Percentiles rank a stretch among this genome's conserved stretches.
Evolutionary conservation across 441 rosid species (phyloP).

Genomic region (Arabidopsis hybrid): DNA sequence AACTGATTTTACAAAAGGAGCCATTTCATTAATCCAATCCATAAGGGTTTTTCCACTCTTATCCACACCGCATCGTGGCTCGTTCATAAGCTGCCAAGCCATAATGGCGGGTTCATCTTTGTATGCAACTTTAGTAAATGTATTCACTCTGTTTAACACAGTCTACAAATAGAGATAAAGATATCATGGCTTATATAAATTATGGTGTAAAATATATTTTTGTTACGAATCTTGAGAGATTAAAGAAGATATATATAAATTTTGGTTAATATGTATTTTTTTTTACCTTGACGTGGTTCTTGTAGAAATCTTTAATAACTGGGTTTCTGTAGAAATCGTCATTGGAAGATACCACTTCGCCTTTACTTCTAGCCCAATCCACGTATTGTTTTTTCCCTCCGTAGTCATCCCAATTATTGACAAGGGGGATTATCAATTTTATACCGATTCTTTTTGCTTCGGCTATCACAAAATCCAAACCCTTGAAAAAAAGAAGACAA

Average conservation of each 20-base stretch:
- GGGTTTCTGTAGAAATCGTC: slow-evolving; percentile 67
- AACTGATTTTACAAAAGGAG: slow-evolving; percentile 59
- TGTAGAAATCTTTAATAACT: slow-evolving; percentile 53
- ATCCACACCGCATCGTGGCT: slow-evolving; percentile 60
- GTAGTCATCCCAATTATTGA: slow-evolving; percentile 56
- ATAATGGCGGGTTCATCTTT: slow-evolving; percentile 64
- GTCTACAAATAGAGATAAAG: slow-evolving; percentile 38
- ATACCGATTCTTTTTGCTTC: slow-evolving; percentile 60
- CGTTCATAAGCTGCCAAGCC: slow-evolving; percentile 79
- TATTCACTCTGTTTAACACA: slow-evolving; percentile 56
- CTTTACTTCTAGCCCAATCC: slow-evolving; percentile 59
- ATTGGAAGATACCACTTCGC: slow-evolving; percentile 40
- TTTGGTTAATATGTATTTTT: not conserved
- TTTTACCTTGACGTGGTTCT: slow-evolving; percentile 58
- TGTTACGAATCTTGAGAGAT: slow-evolving; percentile 1
- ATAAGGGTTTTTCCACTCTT: slow-evolving; percentile 51
- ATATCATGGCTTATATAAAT: not conserved
- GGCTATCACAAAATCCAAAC: slow-evolving; percentile 67
- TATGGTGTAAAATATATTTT: not conserved
- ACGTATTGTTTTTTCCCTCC: slow-evolving; percentile 65
- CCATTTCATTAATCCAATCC: slow-evolving; percentile 80
- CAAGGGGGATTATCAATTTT: slow-evolving; percentile 53
- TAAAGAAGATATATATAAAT: not conserved
- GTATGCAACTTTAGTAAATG: slow-evolving; percentile 52
- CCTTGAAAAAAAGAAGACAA: slow-evolving; percentile 43